phyloP scores from a whole-genome alignment of 2,329 filamentous ascomycete genomes.

The Ophidiomyces ophidiicola region DNA sequence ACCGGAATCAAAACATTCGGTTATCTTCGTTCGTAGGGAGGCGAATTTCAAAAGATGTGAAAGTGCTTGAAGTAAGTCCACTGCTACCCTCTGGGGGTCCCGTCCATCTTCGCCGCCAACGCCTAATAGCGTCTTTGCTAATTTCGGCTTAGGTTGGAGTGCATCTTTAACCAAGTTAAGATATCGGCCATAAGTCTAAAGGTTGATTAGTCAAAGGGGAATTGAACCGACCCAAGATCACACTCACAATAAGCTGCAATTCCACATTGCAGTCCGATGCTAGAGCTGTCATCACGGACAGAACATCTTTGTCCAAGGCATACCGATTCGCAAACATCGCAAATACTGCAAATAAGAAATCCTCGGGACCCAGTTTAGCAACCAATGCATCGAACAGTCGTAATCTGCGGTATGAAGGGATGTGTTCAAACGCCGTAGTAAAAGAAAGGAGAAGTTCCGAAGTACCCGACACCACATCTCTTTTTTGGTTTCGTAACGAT shows the following conservation, averaged over 20 bases:
- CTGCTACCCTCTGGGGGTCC: conserved; percentile 31
- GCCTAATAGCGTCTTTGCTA: conserved; percentile 61
- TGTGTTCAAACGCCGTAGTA: conserved; percentile 89
- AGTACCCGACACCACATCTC: conserved; percentile 66
- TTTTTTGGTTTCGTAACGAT: conserved; percentile 65
- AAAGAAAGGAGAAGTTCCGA: conserved; percentile 91
- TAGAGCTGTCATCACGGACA: conserved; percentile 63
- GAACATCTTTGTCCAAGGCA: conserved; percentile 58
- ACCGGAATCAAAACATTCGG: conserved; percentile 26
- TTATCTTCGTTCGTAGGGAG: conserved; percentile 31
- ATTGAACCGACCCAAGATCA: background rate
- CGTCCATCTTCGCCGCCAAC: conserved; percentile 41
- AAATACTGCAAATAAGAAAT: conserved; percentile 77
- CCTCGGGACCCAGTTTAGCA: conserved; percentile 68
- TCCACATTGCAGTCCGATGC: conserved; percentile 59
- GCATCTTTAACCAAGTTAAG: conserved; percentile 63
- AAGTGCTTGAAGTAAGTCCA: conserved; percentile 32
- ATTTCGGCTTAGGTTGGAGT: conserved; percentile 58
- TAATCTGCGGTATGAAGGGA: conserved; percentile 72
- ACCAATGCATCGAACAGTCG: conserved; percentile 75
- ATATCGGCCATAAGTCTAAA: conserved; percentile 60
- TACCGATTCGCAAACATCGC: conserved; percentile 88
- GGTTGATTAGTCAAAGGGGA: conserved; percentile 14
- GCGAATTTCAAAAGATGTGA: conserved; percentile 33
- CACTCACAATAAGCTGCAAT: conserved; percentile 50